These are phyloP conservation scores for Russula earlei DNA, from an alignment of 768 basidiomycete species.

Conservation along the genomic window DNA sequence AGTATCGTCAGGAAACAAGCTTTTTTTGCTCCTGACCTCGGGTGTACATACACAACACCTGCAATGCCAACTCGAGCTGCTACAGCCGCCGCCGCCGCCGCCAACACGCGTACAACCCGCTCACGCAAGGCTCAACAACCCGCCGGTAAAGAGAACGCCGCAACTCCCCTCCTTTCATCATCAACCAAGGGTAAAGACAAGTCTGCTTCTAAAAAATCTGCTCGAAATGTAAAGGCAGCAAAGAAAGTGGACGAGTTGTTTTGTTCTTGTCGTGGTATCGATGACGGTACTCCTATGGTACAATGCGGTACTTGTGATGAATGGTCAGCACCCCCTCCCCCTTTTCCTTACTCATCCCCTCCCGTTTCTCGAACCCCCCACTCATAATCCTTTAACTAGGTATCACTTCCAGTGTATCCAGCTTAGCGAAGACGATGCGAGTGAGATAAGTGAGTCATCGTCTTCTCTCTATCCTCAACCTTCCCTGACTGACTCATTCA, in stretches of 20 bases:
- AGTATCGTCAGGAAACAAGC: background rate
- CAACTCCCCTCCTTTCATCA: background rate
- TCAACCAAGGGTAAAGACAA: constrained; percentile 15
- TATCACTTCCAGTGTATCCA: constrained; percentile 69
- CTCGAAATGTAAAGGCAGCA: constrained; percentile 11
- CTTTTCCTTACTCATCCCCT: background rate
- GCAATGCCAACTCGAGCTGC: constrained; percentile 13
- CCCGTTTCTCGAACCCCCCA: background rate
- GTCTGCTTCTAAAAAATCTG: constrained; percentile 5
- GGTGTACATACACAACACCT: background rate
- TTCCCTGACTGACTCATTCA: background rate
- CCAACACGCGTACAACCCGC: constrained; percentile 17
- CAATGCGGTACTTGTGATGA: constrained; percentile 55
- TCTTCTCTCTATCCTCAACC: background rate
- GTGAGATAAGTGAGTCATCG: constrained; percentile 58
- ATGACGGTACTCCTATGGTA: constrained; percentile 77
- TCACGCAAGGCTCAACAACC: background rate
- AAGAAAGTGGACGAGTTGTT: constrained; percentile 23
- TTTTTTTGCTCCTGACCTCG: background rate
- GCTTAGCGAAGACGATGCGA: constrained; percentile 50
- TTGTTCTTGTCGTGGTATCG: constrained; percentile 55
- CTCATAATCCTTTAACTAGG: constrained; percentile 36
- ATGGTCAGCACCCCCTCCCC: constrained; percentile 39
- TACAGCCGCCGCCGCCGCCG: background rate
- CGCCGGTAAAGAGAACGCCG: constrained; percentile 9